A percentile compares a stretch with the other conserved stretches of the same genome.
phyloP scores from a whole-genome alignment of 768 basidiomycete species.

The Lentinula boryana region DNA sequence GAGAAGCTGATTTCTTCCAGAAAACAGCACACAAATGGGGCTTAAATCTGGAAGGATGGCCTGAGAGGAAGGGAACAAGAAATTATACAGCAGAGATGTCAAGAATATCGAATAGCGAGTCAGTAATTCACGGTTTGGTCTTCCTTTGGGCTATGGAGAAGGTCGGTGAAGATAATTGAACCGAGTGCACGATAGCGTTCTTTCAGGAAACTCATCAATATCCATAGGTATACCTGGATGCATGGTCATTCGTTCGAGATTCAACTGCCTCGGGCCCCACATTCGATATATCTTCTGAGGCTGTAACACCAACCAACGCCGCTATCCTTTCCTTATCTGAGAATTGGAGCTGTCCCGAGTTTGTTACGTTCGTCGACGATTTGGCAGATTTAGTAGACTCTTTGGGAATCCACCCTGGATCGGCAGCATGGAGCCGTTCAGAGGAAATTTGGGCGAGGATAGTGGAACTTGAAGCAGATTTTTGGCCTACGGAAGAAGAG shows the following conservation, averaged over 20 bases:
- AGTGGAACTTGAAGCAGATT: constrained; percentile 52
- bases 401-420: constrained; percentile 29
- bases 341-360: constrained; percentile 58
- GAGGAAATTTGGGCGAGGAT: constrained; percentile 53
- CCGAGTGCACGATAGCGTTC: neutral
- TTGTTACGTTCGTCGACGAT: constrained; percentile 44
- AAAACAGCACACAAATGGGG: constrained; percentile 37
- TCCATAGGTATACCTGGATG: constrained; percentile 58
- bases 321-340: constrained; percentile 45
- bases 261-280: constrained; percentile 6
- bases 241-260: constrained; percentile 49
- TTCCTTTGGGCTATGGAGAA: constrained; percentile 81
- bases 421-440: constrained; percentile 29
- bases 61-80: constrained; percentile 52
- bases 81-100: constrained; percentile 73
- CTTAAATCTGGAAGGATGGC: constrained; percentile 43
- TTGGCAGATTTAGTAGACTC: constrained; percentile 43
- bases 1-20: constrained; percentile 50
- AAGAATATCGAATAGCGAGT: constrained; percentile 37
- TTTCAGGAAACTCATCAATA: neutral
- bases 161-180: constrained; percentile 24
- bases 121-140: constrained; percentile 57
- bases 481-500: constrained; percentile 39
- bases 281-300: neutral
- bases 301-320: constrained; percentile 6